phyloP scores from a whole-genome alignment of 2,329 filamentous ascomycete genomes.

The Tolypocladium tropicale region DNA sequence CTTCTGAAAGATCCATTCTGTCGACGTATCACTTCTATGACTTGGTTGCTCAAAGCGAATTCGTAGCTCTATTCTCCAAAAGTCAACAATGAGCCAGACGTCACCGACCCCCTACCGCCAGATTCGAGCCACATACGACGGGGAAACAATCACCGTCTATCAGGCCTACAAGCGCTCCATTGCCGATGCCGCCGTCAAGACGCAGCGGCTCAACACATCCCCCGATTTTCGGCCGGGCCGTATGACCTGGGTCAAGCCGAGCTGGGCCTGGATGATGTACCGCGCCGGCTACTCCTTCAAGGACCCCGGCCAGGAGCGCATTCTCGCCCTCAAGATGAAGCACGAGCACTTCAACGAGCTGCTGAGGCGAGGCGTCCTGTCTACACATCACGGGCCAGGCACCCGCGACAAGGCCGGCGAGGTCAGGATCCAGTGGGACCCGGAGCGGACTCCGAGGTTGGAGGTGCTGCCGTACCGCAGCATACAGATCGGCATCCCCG shows the following conservation, averaged over 20 bases:
- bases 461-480: constrained; percentile 38
- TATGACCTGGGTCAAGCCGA: constrained; percentile 58
- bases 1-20: too few species aligned
- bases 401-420: constrained; percentile 16
- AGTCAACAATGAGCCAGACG: not conserved
- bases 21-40: not conserved
- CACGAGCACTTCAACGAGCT: constrained; percentile 38
- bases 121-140: constrained; percentile 41
- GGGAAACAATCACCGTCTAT: constrained; percentile 47
- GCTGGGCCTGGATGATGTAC: constrained; percentile 56
- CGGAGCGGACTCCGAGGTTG: constrained; percentile 39
- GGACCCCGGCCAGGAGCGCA: constrained; percentile 39
- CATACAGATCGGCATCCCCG: constrained; percentile 52
- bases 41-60: not conserved
- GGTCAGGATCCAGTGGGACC: constrained; percentile 56
- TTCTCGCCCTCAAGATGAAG: constrained; percentile 47
- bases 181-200: constrained; percentile 37
- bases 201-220: constrained; percentile 42
- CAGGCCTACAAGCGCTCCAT: constrained; percentile 48
- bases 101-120: constrained; percentile 28
- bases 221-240: constrained; percentile 39
- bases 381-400: constrained; percentile 12
- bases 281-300: constrained; percentile 51
- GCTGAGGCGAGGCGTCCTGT: constrained; percentile 25
- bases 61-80: not conserved